Conservation (phyloP, 2,329 filamentous ascomycete genomes). For the Penicillium nordicum region DNA sequence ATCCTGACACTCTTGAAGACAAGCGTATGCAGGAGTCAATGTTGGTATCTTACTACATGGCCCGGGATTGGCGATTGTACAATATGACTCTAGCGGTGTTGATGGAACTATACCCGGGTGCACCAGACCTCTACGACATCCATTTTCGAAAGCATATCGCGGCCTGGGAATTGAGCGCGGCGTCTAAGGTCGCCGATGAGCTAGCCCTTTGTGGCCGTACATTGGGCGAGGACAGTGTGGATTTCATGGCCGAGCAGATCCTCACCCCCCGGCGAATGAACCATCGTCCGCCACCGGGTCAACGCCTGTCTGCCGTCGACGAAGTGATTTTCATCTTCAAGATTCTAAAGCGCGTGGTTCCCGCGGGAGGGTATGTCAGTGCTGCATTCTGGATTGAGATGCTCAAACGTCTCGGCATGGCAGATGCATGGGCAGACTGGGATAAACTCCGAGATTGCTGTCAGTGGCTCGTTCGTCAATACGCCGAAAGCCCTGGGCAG, state of each 20-base stretch:
- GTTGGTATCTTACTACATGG: constrained; percentile 51
- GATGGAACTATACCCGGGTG: constrained; percentile 35
- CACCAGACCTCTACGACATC: constrained; percentile 34
- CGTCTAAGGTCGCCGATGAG: constrained; percentile 42
- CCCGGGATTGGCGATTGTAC: constrained; percentile 50
- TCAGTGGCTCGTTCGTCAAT: constrained; percentile 50
- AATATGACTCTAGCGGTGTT: constrained; percentile 57
- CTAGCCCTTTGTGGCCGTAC: constrained; percentile 48
- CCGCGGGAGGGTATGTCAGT: constrained; percentile 43
- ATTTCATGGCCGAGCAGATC: constrained; percentile 40
- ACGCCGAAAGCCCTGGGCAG: constrained; percentile 22
- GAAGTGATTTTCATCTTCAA: constrained; percentile 46
- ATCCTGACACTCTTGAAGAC: constrained; percentile 63
- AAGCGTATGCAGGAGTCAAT: constrained; percentile 52
- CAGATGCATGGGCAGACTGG: constrained; percentile 42
- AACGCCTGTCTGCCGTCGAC: constrained; percentile 32
- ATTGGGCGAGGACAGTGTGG: constrained; percentile 45
- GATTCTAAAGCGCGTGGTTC: constrained; percentile 48
- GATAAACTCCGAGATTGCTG: constrained; percentile 51
- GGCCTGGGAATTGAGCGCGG: constrained; percentile 30
- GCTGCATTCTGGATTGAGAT: constrained; percentile 55
- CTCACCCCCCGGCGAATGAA: constrained; percentile 31
- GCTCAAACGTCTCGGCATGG: constrained; percentile 59
- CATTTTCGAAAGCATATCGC: constrained; percentile 41
- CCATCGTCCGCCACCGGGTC: constrained; percentile 23